Base-by-base conservation (phyloP, 768 basidiomycete genomes). In the Hypsizygus marmoreus region DNA sequence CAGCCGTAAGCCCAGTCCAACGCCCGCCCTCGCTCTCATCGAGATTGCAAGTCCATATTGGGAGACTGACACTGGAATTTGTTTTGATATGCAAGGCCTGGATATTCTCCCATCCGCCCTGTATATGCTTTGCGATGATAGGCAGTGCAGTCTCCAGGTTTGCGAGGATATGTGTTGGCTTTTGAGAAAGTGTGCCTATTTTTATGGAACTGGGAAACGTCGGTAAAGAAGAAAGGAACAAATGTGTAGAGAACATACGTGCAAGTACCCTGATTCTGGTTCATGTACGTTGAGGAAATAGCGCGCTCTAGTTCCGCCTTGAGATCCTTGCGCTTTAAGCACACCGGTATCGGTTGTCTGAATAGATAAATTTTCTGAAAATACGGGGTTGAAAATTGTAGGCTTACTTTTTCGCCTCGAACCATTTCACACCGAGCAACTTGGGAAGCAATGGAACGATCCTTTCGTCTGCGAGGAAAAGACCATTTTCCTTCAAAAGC, bases 281-380 rank as follows among this genome's bases (percentile, higher is more conserved):
- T 89, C 86, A 97, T 90, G 66, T 97, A 97, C 2, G 95, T 95
- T 9, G 94, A 93, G 4, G 85, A 85, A 53, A 99, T 84, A 13
- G 95, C 95, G 34, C 86, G 84, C 64, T 95, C 95, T 8, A 99
- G 79, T 59, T 97, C 94, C 36, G 75, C 79, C 64, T 97, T 98
- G 47, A 99, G 77, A 66, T 95, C 89, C 60, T 93, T 94, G 17
- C 86, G 82, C 9, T 79, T 84, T 41, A 99, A 65, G 53, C 81
- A 85, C n/a, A 98, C 95, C 1, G 97, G 93, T 24, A 97, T 91
- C 1, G 97, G 97, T 65, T 95, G 91, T 70, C 95, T 97, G 47
- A 4, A 49, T 38, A 16, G 34, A 20, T 33, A 13, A 53, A 52
- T n/a, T 52, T 45, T 34, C 51, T 28, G 43, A 17, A 11, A 40